These are phyloP conservation scores for Rhazya stricta DNA, from an alignment of 257 asterid species.

Conservation along the genomic window DNA sequence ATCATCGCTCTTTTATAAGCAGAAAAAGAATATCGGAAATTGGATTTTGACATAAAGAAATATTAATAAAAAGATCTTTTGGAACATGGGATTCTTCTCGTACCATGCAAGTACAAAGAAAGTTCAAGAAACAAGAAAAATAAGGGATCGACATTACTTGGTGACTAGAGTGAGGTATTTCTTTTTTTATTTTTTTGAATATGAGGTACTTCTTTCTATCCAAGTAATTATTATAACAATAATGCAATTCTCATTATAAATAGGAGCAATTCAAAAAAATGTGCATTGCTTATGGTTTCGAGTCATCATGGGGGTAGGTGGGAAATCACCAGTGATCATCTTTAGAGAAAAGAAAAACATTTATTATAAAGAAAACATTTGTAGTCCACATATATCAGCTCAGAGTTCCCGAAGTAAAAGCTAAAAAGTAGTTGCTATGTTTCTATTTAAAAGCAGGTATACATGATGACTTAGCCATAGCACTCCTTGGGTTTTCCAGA, in stretches of 20 bases:
- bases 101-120: constrained; percentile 39
- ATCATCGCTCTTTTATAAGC: constrained; percentile 23
- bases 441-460: constrained; percentile 17
- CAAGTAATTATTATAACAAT: no score
- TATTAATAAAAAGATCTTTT: not conserved
- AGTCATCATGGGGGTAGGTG: no score
- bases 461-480: constrained; percentile 9
- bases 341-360: not conserved
- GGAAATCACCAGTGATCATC: not conserved
- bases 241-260: no score
- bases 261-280: no score
- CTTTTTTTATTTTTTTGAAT: constrained; percentile 14
- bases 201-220: no score
- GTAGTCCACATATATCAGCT: constrained; percentile 30
- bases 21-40: constrained; percentile 14
- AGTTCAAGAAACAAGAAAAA: constrained; percentile 23
- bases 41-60: constrained; percentile 5
- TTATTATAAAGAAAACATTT: constrained; percentile 7
- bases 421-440: constrained; percentile 13
- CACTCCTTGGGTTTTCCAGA: constrained; percentile 16
- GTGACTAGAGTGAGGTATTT: constrained; percentile 21
- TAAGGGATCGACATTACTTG: constrained; percentile 27
- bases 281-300: no score
- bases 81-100: constrained; percentile 18
- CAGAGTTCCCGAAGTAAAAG: constrained; percentile 8